A percentile compares a stretch with the other conserved stretches of the same genome.
Evolutionary conservation across 2,329 filamentous ascomycete genomes (phyloP).

Genomic region (Aspergillus felis): DNA sequence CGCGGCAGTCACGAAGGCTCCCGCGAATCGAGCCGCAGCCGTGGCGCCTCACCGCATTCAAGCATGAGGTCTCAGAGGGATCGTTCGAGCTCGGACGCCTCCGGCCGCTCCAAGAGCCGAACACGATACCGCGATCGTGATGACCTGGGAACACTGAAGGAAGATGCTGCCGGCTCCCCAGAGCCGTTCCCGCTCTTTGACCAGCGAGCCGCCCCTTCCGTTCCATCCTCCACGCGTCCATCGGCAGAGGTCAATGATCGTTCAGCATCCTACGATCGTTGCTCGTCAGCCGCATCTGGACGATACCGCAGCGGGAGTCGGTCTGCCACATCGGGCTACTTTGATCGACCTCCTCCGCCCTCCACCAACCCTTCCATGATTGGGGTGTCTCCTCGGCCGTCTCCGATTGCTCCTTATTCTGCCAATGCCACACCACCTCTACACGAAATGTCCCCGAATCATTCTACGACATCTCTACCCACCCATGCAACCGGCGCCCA

Average conservation of each 20-base stretch:
- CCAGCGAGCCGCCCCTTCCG: slow-evolving; percentile 21
- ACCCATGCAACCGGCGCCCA: slow-evolving; percentile 20
- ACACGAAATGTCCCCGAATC: slow-evolving; percentile 41
- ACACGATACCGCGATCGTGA: slow-evolving; percentile 51
- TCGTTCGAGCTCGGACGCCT: slow-evolving; percentile 53
- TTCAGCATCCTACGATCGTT: slow-evolving; percentile 28
- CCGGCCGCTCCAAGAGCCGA: slow-evolving; percentile 53
- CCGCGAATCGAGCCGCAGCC: slow-evolving; percentile 33
- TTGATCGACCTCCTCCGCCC: slow-evolving; percentile 31
- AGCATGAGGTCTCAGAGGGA: slow-evolving; percentile 43
- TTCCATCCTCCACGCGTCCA: slow-evolving; percentile 34
- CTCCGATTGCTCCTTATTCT: slow-evolving; percentile 47
- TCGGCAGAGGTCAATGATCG: slow-evolving; percentile 32
- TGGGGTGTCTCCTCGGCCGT: slow-evolving; percentile 40
- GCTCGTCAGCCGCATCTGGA: slow-evolving; percentile 37
- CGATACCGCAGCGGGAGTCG: slow-evolving; percentile 39
- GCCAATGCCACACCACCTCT: slow-evolving; percentile 54
- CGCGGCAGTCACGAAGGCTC: slow-evolving; percentile 33
- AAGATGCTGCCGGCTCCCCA: slow-evolving; percentile 37
- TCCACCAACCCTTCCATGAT: slow-evolving; percentile 31
- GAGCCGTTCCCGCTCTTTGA: slow-evolving; percentile 24
- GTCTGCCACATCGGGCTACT: slow-evolving; percentile 31
- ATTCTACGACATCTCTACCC: slow-evolving; percentile 34
- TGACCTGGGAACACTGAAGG: slow-evolving; percentile 50
- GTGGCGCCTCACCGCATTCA: slow-evolving; percentile 35